Percentiles rank a stretch among this genome's conserved stretches.
phyloP scores from a whole-genome alignment of 1,284 basidiomycete species.

The Marasmius oreades region DNA sequence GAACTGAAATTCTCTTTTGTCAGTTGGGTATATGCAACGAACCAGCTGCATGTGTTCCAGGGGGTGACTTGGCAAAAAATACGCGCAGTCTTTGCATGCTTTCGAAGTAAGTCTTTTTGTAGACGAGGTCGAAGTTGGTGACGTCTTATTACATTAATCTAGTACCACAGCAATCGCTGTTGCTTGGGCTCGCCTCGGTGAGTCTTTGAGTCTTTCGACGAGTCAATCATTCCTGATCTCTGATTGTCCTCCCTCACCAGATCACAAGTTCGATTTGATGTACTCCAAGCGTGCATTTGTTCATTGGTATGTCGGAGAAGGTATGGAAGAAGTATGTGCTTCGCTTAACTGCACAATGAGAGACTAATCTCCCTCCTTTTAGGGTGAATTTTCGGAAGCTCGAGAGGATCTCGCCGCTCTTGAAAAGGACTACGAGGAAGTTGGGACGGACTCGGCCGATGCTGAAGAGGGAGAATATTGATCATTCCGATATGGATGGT shows the following conservation, averaged over 20 bases:
- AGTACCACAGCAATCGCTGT: constrained; percentile 93
- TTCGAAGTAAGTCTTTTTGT: constrained; percentile 53
- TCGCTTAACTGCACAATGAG: neutral
- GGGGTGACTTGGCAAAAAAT: constrained; percentile 93
- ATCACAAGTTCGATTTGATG: constrained; percentile 99
- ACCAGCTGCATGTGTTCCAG: constrained; percentile 86
- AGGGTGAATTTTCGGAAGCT: constrained; percentile 96
- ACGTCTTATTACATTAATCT: constrained; percentile 7
- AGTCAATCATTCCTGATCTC: too few relatives aligned
- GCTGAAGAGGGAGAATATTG: constrained; percentile 81
- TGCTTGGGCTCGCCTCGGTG: constrained; percentile 90
- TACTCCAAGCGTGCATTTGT: constrained; percentile 97
- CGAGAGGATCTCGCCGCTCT: constrained; percentile 96
- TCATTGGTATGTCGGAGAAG: constrained; percentile 98
- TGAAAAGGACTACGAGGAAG: constrained; percentile 96
- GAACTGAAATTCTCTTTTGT: constrained; percentile 6
- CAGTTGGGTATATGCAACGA: constrained; percentile 98
- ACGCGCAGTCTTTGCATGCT: constrained; percentile 97
- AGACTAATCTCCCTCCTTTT: neutral
- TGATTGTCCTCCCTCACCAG: too few relatives aligned
- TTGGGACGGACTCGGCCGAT: constrained; percentile 88
- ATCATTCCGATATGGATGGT: neutral
- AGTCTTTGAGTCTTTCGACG: constrained; percentile 16
- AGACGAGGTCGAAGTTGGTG: neutral
- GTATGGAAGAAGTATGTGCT: constrained; percentile 84